Evolutionary conservation across 768 basidiomycete species (phyloP).

Genomic region (Rhizopogon rudus): DNA sequence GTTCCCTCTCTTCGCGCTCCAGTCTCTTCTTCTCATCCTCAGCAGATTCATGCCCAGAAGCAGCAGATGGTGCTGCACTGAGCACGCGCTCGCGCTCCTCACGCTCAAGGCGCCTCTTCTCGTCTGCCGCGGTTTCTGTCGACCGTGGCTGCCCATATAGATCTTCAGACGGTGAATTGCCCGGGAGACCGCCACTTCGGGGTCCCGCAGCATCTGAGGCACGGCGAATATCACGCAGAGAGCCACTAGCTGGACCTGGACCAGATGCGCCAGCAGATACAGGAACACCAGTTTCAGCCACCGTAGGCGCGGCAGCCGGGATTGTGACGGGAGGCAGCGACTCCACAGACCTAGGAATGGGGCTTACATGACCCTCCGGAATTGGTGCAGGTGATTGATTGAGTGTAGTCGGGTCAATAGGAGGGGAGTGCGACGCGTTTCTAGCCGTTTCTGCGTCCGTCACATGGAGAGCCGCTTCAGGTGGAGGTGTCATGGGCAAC

Average conservation of each 20-base stretch:
- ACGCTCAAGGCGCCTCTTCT: conserved; percentile 55
- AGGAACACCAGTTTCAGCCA: conserved; percentile 76
- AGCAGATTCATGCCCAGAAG: conserved; percentile 38
- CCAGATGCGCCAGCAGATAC: conserved; percentile 51
- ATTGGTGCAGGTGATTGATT: conserved; percentile 20
- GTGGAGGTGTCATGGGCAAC: conserved; percentile 41
- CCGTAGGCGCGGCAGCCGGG: conserved; percentile 47
- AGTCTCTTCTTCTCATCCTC: conserved; percentile 62
- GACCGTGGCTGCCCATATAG: conserved; percentile 25
- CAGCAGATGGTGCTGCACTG: conserved; percentile 1
- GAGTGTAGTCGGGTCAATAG: conserved; percentile 19
- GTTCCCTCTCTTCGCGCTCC: conserved; percentile 66
- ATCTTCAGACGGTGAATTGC: conserved; percentile 20
- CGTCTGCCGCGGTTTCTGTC: conserved; percentile 56
- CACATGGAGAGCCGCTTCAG: conserved; percentile 13
- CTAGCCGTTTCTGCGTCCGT: conserved; percentile 5
- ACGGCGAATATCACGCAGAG: conserved; percentile 46
- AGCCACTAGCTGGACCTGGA: conserved; percentile 64
- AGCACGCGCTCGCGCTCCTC: conserved; percentile 49
- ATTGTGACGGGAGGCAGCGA: conserved; percentile 11
- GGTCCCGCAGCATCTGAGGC: conserved; percentile 33
- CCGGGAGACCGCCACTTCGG: conserved; percentile 26
- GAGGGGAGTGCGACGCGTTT: conserved; percentile 5
- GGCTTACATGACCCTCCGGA: conserved; percentile 19
- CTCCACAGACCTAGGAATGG: conserved; percentile 14